A percentile compares a stretch with the other conserved stretches of the same genome.
phyloP scores from a whole-genome alignment of 768 basidiomycete species.

The Pilatotrama ljubarskyi region DNA sequence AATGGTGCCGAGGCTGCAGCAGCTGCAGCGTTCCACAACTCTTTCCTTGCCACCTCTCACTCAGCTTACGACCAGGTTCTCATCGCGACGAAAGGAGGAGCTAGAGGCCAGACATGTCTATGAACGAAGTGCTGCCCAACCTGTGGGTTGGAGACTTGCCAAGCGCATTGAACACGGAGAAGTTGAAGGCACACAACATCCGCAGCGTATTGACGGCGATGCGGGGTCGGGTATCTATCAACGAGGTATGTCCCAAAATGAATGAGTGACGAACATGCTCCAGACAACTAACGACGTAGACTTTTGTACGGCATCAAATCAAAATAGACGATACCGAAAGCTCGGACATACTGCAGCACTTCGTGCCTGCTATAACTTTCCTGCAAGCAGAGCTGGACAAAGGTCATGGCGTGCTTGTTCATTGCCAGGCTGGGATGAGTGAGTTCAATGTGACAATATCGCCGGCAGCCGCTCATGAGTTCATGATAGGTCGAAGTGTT shows the following conservation, averaged over 20 bases:
- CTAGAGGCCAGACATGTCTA: constrained; percentile 28
- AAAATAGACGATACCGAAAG: constrained; percentile 74
- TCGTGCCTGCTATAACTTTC: constrained; percentile 79
- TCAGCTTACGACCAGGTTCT: not conserved
- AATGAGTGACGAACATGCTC: not conserved
- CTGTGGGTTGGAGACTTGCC: constrained; percentile 85
- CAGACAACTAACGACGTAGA: constrained; percentile 43
- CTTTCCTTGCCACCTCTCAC: not conserved
- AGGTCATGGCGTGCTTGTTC: constrained; percentile 77
- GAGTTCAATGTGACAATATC: constrained; percentile 34
- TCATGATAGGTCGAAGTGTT: constrained; percentile 67
- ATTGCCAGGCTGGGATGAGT: constrained; percentile 92
- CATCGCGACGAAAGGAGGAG: not conserved
- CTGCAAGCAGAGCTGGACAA: constrained; percentile 79
- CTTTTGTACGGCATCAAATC: constrained; percentile 78
- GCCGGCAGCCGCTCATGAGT: no score
- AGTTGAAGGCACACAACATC: constrained; percentile 70
- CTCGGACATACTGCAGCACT: constrained; percentile 75
- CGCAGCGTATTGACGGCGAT: constrained; percentile 73
- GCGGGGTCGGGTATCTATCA: constrained; percentile 64
- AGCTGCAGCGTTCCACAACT: not conserved
- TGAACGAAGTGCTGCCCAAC: constrained; percentile 79
- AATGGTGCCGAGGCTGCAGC: not conserved
- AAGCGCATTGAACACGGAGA: constrained; percentile 63
- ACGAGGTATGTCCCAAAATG: constrained; percentile 49